Evolutionary conservation across 2,329 filamentous ascomycete genomes (phyloP), one percentile per base, ranked within the genome.

Genomic region (Penicillium sp.): DNA sequence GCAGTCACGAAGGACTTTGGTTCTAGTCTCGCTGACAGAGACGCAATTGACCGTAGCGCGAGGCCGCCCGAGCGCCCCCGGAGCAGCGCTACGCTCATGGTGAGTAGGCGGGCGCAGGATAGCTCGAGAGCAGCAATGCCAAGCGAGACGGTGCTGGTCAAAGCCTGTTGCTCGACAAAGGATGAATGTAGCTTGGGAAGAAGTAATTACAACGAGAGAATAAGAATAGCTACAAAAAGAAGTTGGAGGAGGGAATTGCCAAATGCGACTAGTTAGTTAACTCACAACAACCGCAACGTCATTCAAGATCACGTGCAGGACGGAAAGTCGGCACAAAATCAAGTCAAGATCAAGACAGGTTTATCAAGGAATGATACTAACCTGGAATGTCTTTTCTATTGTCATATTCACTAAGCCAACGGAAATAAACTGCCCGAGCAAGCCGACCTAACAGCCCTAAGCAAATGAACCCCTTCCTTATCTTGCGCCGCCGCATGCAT

Each of bases 71-170:
- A 51, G 50, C 61, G 61, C 55, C 54, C 54, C 58, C 60, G 60
- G 49, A 60, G 56, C 46, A 68, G 56, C 50, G 55, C 57, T 51
- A 62, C 60, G 56, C 60, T 64, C 62, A 68, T 65, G 45, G 52
- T 54, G 48, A 49, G 40, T 35, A 42, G 45, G 41, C 20, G 43
- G 40, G 40, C 24, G 36, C 31, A 40, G 41, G 51, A 28, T 40
- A 51, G 43, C 26, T 49, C 42, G 47, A 34, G 28, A 35, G 43
- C 44, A 56, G 41, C 37, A 27, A 31, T 47, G 40, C 28, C 35
- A 42, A 41, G 18, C 31, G 20, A 47, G 29, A 44, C 22, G 37
- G 38, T 32, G 27, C 39, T 46, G 43, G 29, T 51, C 51, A 49
- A 44, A 43, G 28, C 43, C 41, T 28, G 40, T 39, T 34, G 26